phyloP scores from a whole-genome alignment of 2,329 filamentous ascomycete genomes.

The Fusarium sacchari region DNA sequence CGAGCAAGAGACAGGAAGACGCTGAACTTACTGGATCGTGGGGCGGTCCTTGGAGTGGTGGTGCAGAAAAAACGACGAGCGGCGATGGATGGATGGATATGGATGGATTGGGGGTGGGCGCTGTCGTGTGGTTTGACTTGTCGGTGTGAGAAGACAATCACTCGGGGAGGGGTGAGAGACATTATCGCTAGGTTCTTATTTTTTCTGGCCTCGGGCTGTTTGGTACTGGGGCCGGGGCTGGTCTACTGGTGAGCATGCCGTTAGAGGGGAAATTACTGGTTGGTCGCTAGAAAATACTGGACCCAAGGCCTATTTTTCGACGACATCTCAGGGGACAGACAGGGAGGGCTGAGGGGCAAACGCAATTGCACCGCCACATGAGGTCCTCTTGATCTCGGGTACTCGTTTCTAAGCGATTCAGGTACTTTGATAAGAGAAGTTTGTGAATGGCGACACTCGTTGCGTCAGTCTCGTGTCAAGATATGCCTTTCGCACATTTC shows the following conservation, averaged over 20 bases:
- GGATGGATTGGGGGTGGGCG: constrained; percentile 31
- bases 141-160: constrained; percentile 45
- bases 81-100: constrained; percentile 37
- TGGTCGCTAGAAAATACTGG: constrained; percentile 32
- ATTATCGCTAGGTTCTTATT: constrained; percentile 25
- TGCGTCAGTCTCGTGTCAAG: not conserved
- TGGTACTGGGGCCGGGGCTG: constrained; percentile 27
- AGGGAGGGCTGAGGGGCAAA: constrained; percentile 27
- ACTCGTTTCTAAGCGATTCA: constrained; percentile 4
- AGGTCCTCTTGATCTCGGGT: constrained; percentile 18
- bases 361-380: constrained; percentile 33
- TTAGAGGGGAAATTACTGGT: constrained; percentile 28
- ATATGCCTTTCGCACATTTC: not conserved
- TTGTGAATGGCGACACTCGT: constrained; percentile 6
- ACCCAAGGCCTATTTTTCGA: constrained; percentile 34
- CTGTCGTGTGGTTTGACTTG: constrained; percentile 45
- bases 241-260: constrained; percentile 22
- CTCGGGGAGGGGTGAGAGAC: constrained; percentile 42
- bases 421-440: not conserved
- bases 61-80: constrained; percentile 46
- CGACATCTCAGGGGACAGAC: constrained; percentile 30
- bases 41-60: constrained; percentile 45
- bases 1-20: constrained; percentile 20
- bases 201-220: constrained; percentile 37
- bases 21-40: constrained; percentile 45